phyloP scores from a whole-genome alignment of 1,284 basidiomycete species.

The Testicularia cyperi region DNA sequence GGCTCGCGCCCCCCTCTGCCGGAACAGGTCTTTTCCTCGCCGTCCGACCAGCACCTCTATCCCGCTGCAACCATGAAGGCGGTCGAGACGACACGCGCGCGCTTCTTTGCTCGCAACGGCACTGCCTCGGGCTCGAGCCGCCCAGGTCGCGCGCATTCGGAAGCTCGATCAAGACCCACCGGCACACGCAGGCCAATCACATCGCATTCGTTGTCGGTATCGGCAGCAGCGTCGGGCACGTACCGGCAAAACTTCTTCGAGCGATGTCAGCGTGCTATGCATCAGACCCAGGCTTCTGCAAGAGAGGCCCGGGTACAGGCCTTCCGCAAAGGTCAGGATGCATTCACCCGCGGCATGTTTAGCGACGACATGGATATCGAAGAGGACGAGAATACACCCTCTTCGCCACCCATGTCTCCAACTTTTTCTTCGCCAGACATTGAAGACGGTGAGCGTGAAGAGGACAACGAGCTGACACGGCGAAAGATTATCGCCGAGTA shows the following conservation, averaged over 20 bases:
- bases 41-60: constrained; percentile 4
- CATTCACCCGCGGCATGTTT: constrained; percentile 6
- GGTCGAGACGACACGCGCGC: constrained; percentile 13
- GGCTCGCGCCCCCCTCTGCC: too few relatives aligned
- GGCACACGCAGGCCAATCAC: constrained; percentile 2
- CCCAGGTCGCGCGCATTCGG: constrained; percentile 3
- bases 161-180: too few relatives aligned
- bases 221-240: neutral
- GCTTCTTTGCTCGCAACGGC: constrained; percentile 23
- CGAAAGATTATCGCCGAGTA: constrained; percentile 32
- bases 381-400: constrained; percentile 8
- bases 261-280: constrained; percentile 24
- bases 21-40: constrained; percentile 18
- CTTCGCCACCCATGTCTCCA: neutral
- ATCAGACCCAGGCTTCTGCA: neutral
- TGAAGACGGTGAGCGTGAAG: constrained; percentile 6
- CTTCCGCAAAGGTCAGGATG: constrained; percentile 15
- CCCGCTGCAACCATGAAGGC: constrained; percentile 23
- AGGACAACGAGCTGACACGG: constrained; percentile 34
- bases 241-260: constrained; percentile 30
- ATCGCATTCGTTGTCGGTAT: constrained; percentile 1
- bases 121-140: neutral
- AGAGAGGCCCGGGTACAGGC: neutral
- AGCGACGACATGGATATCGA: constrained; percentile 17
- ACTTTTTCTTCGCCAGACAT: neutral